Evolutionary conservation across 2,329 filamentous ascomycete species (phyloP), one percentile per base, ranked within the genome.

Genomic region (Drechslera avenae): DNA sequence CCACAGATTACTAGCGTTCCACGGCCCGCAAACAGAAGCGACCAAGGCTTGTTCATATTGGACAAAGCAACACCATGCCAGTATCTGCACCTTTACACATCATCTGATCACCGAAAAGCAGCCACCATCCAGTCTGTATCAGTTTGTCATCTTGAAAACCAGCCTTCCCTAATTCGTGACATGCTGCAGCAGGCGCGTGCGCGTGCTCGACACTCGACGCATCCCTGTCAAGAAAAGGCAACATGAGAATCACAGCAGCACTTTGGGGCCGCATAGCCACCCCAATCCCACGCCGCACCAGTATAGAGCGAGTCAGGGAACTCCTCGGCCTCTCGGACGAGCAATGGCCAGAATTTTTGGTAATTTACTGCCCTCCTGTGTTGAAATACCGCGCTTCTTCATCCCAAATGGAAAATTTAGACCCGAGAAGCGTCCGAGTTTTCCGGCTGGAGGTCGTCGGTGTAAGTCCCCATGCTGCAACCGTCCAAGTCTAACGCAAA

Each of bases 301-400:
- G 21, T 6, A 28, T 16, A 13, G 14, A 16, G 1, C 13, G 26
- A 13, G 42, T 51, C 8, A 51, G 12, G 8, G 17, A 32, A 41
- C 19, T 40, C 5, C n/a, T 50, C 5, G 41, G 47, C 1, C 41
- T 50, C 9, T 50, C 47, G 8, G 35, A 50, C 13, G 9, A 40
- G 32, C 47, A 50, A 35, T 50, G 47, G 47, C 41, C 47, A 18
- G 13, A 32, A 5, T 50, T 50, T 9, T n/a, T 50, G 21, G 47
- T 50, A 23, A 40, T 37, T 28, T 13, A 2, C 26, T 28, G 4
- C 26, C 26, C 26, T 28, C 10, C 10, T 13, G 26, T 28, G 26
- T 28, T 8, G 10, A 10, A 28, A 28, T 4, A 12, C 4, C 9
- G 10, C 26, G 12, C 10, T 8, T 28, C 23, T 28, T 13, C 26